phyloP scores from a whole-genome alignment of 305 asterid species.

The Solanum hybrid region DNA sequence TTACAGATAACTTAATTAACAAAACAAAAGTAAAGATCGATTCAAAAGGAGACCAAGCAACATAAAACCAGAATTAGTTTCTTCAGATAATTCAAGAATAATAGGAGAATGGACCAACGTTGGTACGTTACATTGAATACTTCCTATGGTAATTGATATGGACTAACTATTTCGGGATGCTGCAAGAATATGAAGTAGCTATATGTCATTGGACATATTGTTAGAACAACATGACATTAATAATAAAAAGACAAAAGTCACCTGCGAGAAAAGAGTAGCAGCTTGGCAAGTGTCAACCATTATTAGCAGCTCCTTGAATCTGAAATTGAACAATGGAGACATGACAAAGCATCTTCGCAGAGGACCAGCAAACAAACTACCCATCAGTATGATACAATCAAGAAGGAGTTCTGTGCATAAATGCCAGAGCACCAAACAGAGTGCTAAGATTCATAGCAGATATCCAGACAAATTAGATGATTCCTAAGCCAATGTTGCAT shows the following conservation, averaged over 20 bases:
- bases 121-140: neutral
- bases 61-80: neutral
- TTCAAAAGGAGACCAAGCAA: neutral
- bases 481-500: neutral
- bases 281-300: slow-evolving; percentile 99
- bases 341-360: slow-evolving; percentile 1
- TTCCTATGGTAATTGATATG: neutral
- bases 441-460: neutral
- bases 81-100: neutral
- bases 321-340: slow-evolving; percentile 26
- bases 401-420: neutral
- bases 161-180: neutral
- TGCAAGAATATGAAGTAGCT: neutral
- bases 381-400: neutral
- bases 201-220: neutral
- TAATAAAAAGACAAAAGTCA: slow-evolving; percentile 18
- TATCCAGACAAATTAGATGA: neutral
- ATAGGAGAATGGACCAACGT: neutral
- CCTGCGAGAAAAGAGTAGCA: slow-evolving; percentile 94
- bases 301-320: slow-evolving; percentile 94
- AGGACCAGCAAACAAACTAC: neutral
- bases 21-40: neutral
- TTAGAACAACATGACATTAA: neutral
- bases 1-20: neutral
- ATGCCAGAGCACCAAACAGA: neutral